Evolutionary conservation across 805 yeast species (phyloP).

Genomic region (Wickerhamomyces chambardii): DNA sequence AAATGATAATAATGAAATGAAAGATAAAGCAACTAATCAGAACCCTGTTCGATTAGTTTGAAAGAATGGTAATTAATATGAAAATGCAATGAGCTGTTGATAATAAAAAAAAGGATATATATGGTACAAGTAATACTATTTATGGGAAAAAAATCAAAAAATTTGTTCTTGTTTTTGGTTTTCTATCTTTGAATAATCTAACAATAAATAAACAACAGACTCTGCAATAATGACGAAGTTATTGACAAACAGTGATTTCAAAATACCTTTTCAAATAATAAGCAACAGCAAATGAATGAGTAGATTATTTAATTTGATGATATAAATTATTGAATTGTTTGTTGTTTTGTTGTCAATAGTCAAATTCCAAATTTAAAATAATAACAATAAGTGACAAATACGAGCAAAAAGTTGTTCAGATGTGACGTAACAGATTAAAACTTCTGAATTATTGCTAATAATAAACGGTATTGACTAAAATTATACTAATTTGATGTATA

Average conservation of each 20-base stretch:
- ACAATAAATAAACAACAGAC: too few species aligned
- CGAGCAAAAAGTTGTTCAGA: background rate
- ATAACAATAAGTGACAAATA: background rate
- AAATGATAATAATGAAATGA: background rate
- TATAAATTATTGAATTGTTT: too few species aligned
- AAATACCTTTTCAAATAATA: background rate
- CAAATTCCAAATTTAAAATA: background rate
- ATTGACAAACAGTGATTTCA: too few species aligned
- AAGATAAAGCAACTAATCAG: background rate
- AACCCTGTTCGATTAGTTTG: background rate
- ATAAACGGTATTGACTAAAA: background rate
- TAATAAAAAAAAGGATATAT: too few species aligned
- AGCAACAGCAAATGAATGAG: slow-evolving; percentile 14
- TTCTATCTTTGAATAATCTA: too few species aligned
- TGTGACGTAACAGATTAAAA: background rate
- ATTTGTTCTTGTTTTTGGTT: too few species aligned
- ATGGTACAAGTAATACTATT: background rate
- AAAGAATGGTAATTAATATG: too few species aligned
- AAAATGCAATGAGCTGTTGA: too few species aligned
- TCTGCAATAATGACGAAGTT: too few species aligned
- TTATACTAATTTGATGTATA: background rate
- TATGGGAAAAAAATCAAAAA: too few species aligned
- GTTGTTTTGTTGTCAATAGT: background rate
- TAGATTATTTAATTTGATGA: slow-evolving; percentile 1
- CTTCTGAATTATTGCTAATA: background rate